These are phyloP conservation scores for Chalara sp. DNA, from an alignment of 2,329 filamentous ascomycete genomes.

Conservation along the genomic window DNA sequence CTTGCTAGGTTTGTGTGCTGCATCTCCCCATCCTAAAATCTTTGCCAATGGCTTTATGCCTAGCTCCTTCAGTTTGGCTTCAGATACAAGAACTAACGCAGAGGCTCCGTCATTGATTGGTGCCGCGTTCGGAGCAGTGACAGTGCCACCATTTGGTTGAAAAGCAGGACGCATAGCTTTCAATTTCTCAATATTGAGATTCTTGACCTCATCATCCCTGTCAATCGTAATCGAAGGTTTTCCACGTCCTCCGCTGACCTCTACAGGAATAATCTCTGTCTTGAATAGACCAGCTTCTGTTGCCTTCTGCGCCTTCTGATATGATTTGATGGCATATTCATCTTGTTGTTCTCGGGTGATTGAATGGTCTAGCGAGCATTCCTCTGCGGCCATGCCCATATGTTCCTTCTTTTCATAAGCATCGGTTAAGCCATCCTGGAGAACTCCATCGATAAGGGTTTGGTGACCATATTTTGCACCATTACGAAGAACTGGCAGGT, in stretches of 20 bases:
- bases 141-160: constrained; percentile 72
- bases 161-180: constrained; percentile 80
- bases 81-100: constrained; percentile 87
- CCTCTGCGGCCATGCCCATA: constrained; percentile 90
- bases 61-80: constrained; percentile 88
- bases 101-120: constrained; percentile 93
- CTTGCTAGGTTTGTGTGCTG: constrained; percentile 82
- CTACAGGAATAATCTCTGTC: constrained; percentile 81
- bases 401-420: constrained; percentile 88
- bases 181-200: constrained; percentile 79
- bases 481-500: constrained; percentile 78
- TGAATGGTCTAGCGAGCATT: constrained; percentile 78
- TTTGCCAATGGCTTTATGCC: constrained; percentile 88
- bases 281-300: constrained; percentile 75
- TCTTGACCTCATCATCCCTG: constrained; percentile 93
- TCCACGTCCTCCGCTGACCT: constrained; percentile 80
- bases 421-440: constrained; percentile 92
- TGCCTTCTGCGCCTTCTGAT: constrained; percentile 87
- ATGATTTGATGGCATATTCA: constrained; percentile 89
- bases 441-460: constrained; percentile 79
- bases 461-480: constrained; percentile 94
- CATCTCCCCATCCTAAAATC: constrained; percentile 96
- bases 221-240: constrained; percentile 79
- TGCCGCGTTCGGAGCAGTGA: constrained; percentile 94
- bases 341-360: constrained; percentile 85